Evolutionary conservation across 2,329 filamentous ascomycete species (phyloP).

Genomic region (Scolecobasidium constrictum): DNA sequence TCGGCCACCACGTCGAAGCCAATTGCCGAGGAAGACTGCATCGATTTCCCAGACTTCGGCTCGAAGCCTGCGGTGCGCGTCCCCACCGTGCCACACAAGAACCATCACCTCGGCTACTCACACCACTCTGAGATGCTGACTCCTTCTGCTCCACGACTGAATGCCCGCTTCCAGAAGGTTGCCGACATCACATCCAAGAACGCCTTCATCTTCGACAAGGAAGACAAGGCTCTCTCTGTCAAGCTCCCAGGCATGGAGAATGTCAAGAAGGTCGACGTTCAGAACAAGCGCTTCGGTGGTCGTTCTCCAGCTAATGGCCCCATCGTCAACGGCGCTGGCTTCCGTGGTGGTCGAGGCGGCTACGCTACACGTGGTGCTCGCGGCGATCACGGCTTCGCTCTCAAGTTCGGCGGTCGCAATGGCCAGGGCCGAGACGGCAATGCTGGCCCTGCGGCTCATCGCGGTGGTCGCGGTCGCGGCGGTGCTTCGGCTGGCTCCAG

Average conservation of each 20-base stretch:
- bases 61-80: constrained; percentile 5
- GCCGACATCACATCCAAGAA: no score
- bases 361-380: background rate
- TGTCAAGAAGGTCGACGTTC: background rate
- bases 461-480: no score
- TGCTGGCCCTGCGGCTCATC: no score
- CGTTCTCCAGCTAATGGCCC: background rate
- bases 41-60: constrained; percentile 6
- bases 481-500: no score
- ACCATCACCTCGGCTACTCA: constrained; percentile 6
- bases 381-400: background rate
- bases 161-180: no score
- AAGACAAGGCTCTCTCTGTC: background rate
- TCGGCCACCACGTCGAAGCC: background rate
- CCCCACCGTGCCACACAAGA: constrained; percentile 1
- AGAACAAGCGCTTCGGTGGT: background rate
- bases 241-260: background rate
- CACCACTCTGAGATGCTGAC: background rate
- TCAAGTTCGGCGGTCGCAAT: no score
- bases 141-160: background rate
- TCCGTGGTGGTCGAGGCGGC: background rate
- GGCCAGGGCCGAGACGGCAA: no score
- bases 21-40: constrained; percentile 1
- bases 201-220: no score
- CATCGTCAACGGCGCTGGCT: background rate